Evolutionary conservation across 1,284 basidiomycete species (phyloP), one percentile per base, ranked within the genome.

Genomic region (Mycena sp.): DNA sequence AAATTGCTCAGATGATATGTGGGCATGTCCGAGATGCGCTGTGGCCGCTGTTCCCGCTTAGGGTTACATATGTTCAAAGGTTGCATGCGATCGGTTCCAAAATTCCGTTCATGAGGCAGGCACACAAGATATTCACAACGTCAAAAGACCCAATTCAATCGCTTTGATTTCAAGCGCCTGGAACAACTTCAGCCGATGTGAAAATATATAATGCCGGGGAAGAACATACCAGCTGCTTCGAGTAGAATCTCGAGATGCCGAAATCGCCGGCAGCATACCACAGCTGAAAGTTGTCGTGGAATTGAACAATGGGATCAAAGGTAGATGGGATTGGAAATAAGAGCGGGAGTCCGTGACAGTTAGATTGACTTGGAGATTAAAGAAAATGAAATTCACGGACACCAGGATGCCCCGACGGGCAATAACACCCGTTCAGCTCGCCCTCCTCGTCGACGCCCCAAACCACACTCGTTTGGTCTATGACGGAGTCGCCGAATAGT

Each of bases 261-360:
- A 80, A 78, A 64, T 77, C 76, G 1, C 77, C 77, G 1, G 69
- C 72, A 7, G 71, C 74, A 56, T 70, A 80, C 78, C 78, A 79
- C 1, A 80, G 64, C 78, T 79, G 53, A n/a, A n/a, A n/a, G n/a
- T n/a, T n/a, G n/a, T n/a, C n/a, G n/a, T n/a, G n/a, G n/a, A n/a
- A n/a, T n/a, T n/a, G n/a, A n/a, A n/a, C n/a, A n/a, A n/a, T n/a
- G n/a, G n/a, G n/a, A 25, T 35, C 19, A 12, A 23, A 28, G 25
- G 2, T 14, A 23, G 26, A 32, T 35, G 41, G 16, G n/a, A 19
- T 28, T 23, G 9, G n/a, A 16, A 2, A 21, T 21, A 17, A 16
- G 14, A 17, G 17, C 6, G 2, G 26, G 29, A 16, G 23, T 32
- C 3, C 3, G n/a, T 19, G n/a, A 16, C 12, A 32, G 14, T 35